phyloP scores from a whole-genome alignment of 2,329 filamentous ascomycete species.

The Epichloe hybrida region DNA sequence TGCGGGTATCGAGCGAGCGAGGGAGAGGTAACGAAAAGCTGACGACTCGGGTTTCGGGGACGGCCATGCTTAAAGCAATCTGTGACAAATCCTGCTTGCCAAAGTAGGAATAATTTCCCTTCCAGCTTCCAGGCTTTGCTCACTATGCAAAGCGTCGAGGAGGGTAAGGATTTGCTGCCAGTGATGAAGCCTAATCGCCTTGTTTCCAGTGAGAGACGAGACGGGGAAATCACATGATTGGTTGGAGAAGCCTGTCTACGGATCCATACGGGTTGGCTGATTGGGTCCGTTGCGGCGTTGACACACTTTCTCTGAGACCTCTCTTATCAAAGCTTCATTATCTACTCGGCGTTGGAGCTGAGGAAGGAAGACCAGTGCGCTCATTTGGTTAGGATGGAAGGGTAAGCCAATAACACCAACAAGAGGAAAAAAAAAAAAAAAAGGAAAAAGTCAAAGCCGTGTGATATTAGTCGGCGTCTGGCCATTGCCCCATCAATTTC shows the following conservation, averaged over 20 bases:
- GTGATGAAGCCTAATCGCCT: neutral
- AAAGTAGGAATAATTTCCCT: too few species aligned
- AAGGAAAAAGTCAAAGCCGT: neutral
- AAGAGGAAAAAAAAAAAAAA: neutral
- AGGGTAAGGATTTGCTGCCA: neutral
- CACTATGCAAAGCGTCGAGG: too few species aligned
- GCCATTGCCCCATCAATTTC: neutral
- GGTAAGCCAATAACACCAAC: neutral
- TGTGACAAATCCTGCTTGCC: neutral
- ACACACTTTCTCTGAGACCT: neutral
- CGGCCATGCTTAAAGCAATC: neutral
- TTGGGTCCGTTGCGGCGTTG: neutral
- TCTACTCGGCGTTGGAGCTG: neutral
- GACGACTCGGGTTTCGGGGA: neutral
- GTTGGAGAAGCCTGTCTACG: neutral
- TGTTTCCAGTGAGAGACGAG: neutral
- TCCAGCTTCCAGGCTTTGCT: too few species aligned
- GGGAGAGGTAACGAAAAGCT: conserved; percentile 46
- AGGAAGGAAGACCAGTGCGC: neutral
- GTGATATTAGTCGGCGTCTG: neutral
- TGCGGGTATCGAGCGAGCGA: conserved; percentile 43
- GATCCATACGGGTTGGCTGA: neutral
- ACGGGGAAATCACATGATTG: conserved; percentile 9
- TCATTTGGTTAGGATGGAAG: neutral
- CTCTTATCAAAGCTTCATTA: conserved; percentile 1